A percentile compares a stretch with the other conserved stretches of the same genome.
phyloP scores from a whole-genome alignment of 106 monocot species.

The Posidonia australis region DNA sequence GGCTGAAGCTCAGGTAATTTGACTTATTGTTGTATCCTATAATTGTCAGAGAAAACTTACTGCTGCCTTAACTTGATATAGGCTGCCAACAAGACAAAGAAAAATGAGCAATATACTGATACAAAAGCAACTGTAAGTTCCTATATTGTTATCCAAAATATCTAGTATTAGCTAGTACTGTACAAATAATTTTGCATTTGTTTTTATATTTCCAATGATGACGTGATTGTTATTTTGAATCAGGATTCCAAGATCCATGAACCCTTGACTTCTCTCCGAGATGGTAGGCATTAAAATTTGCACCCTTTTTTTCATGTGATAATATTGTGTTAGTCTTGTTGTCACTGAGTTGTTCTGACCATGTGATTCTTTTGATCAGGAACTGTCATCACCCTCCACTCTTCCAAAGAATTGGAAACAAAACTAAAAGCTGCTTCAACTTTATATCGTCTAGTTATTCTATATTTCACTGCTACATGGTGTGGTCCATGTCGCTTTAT shows the following conservation, averaged over 20 bases:
- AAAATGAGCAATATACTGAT: conserved; percentile 21
- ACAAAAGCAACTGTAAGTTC: conserved; percentile 21
- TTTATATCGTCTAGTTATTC: conserved; percentile 34
- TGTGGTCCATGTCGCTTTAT: conserved; percentile 68
- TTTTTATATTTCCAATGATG: too few relatives aligned
- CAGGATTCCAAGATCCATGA: conserved; percentile 7
- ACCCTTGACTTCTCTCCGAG: conserved; percentile 29
- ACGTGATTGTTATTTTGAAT: too few relatives aligned
- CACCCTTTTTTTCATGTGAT: neutral
- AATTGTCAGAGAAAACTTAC: too few relatives aligned
- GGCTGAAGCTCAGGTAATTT: conserved; percentile 45
- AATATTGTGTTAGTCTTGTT: neutral
- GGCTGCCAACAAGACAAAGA: conserved; percentile 11
- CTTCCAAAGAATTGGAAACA: conserved; percentile 39
- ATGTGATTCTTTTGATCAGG: conserved; percentile 35
- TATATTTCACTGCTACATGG: conserved; percentile 83
- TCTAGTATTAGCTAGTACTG: too few relatives aligned
- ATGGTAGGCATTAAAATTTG: conserved; percentile 32
- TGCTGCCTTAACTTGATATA: too few relatives aligned
- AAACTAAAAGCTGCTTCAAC: conserved; percentile 48
- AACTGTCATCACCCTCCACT: conserved; percentile 42
- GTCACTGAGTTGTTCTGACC: neutral
- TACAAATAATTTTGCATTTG: too few relatives aligned
- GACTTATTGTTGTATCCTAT: too few relatives aligned
- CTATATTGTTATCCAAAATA: too few relatives aligned